These are phyloP conservation scores for slime mould (Dictyostelium discoideum) DNA, from an alignment of 78 protist species.

Conservation along the genomic window DNA sequence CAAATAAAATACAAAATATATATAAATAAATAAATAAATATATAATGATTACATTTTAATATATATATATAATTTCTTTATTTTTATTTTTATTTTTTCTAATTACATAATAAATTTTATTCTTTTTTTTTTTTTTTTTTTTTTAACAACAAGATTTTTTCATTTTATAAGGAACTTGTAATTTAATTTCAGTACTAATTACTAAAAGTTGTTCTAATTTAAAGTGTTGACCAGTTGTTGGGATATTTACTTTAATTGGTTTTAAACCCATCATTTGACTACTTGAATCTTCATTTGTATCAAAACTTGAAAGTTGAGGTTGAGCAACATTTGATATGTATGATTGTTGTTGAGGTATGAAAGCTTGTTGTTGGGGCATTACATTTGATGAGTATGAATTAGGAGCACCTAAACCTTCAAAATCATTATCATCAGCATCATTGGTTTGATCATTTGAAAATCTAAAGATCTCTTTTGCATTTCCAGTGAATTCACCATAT, in stretches of 20 bases:
- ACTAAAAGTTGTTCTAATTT: slow-evolving; percentile 31
- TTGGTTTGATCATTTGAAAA: not conserved
- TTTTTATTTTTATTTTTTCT: not conserved
- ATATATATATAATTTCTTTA: no score
- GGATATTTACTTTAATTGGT: slow-evolving; percentile 55
- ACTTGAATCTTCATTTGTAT: not conserved
- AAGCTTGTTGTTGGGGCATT: not conserved
- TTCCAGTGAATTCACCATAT: slow-evolving; percentile 31
- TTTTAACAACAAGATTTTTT: not conserved
- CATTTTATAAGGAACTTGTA: not conserved
- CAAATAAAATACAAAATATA: not conserved
- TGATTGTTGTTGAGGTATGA: not conserved
- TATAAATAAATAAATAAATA: no score
- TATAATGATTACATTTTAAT: no score
- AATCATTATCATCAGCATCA: not conserved
- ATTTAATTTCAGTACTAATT: not conserved
- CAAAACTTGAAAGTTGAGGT: not conserved
- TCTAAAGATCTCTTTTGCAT: slow-evolving; percentile 23
- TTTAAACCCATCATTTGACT: slow-evolving; percentile 37
- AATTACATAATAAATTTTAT: not conserved
- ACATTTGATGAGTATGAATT: not conserved
- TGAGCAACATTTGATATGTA: not conserved
- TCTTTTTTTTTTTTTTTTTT: not conserved
- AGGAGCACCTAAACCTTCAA: no score
- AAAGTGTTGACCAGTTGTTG: slow-evolving; percentile 2